Base-by-base conservation (phyloP, 805 yeast species). In the Saccharomycopsis selenospora region DNA sequence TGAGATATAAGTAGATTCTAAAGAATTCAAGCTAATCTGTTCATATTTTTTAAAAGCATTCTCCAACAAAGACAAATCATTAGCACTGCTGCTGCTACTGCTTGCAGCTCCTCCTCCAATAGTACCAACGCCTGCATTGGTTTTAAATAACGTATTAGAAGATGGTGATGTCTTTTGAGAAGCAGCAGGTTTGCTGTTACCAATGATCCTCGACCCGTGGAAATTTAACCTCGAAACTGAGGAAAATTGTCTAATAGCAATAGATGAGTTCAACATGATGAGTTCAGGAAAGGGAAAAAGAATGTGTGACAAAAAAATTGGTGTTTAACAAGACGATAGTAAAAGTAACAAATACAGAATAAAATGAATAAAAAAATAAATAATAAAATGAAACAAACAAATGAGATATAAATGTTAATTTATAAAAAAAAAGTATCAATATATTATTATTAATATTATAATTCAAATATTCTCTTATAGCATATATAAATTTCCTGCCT, bases 1-100 rank as follows among this genome's bases (percentile, higher is more conserved):
- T 25, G 64, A 55, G 33, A 50, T 43, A 28, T 51, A 57, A 10
- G 65, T 57, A 14, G 59, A 27, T 50, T 62, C 57, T 5, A 55
- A 5, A 4, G 51, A 48, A 29, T 52, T 44, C 14, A 41, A 38
- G 24, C 46, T 24, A 36, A 46, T 46, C 17, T 47, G 30, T 23
- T 55, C 54, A 48, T 49, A 52, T 27, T 55, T 48, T 30, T 55
- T 52, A 45, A 50, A 47, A n/a, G 55, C 56, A n/a, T 46, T 45
- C 23, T 51, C 56, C 36, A 53, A 48, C 17, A 53, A 25, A 3
- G 53, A 43, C 13, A 52, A 46, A 42, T 52, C 53, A 23, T 38
- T 38, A 20, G 42, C 23, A 20, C 25, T 23, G 25, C 42, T 20
- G 23, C 25, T 20, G 10, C 42, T 23, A 28, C 33, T 28, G 10